Evolutionary conservation across 352 stramenopile species (phyloP).

Genomic region (Phytophthora megakarya): DNA sequence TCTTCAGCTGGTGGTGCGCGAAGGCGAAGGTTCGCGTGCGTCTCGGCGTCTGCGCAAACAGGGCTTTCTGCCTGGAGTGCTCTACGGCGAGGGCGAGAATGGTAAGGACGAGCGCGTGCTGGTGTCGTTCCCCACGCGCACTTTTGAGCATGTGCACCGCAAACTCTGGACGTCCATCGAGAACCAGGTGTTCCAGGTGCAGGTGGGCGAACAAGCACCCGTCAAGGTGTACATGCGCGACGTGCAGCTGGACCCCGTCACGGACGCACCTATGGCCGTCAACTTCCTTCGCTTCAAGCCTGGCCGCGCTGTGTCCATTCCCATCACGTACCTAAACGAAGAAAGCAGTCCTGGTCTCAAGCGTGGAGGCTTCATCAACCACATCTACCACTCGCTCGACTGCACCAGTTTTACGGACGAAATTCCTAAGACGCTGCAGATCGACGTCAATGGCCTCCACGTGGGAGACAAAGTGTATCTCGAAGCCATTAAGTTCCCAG

Average conservation of each 20-base stretch:
- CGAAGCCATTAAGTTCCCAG: constrained; percentile 75
- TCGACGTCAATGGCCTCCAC: constrained; percentile 88
- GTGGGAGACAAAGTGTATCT: constrained; percentile 85
- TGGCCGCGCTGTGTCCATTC: constrained; percentile 90
- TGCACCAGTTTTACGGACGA: constrained; percentile 79
- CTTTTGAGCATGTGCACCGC: constrained; percentile 84
- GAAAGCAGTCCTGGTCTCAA: constrained; percentile 95
- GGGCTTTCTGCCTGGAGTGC: constrained; percentile 76
- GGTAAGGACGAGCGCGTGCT: constrained; percentile 75
- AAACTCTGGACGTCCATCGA: constrained; percentile 88
- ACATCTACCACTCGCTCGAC: constrained; percentile 87
- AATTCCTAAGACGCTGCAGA: constrained; percentile 76
- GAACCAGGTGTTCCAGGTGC: constrained; percentile 88
- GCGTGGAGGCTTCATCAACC: constrained; percentile 93
- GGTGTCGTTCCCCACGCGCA: constrained; percentile 69
- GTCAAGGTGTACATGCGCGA: constrained; percentile 90
- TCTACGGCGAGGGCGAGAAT: constrained; percentile 82
- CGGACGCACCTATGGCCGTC: constrained; percentile 75
- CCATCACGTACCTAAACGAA: constrained; percentile 92
- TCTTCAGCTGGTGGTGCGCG: constrained; percentile 67
- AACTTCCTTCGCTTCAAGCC: constrained; percentile 95
- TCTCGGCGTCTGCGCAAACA: constrained; percentile 83
- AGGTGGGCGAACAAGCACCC: constrained; percentile 60
- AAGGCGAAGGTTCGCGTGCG: constrained; percentile 73
- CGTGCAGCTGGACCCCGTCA: constrained; percentile 85